Conservation (phyloP, 768 basidiomycete species). For the Podaxis sp. region DNA sequence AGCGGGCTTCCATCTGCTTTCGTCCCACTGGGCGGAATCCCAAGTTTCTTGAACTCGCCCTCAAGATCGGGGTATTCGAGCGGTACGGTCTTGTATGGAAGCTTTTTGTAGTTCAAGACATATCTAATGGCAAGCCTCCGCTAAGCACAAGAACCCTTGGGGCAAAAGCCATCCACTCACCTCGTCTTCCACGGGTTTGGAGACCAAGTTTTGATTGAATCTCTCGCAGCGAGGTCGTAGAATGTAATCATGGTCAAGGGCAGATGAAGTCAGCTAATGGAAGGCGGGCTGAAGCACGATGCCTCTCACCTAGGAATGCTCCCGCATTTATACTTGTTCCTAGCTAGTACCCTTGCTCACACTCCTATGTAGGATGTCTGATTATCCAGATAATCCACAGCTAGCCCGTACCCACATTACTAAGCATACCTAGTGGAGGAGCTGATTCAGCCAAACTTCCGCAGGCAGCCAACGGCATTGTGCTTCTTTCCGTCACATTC, state of each 20-base stretch:
- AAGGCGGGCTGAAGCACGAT: background rate
- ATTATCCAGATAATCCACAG: background rate
- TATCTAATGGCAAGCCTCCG: slow-evolving; percentile 21
- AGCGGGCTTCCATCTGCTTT: slow-evolving; percentile 29
- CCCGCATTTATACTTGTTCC: background rate
- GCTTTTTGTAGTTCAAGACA: slow-evolving; percentile 34
- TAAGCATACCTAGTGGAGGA: background rate
- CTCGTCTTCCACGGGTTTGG: slow-evolving; percentile 32
- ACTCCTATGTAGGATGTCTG: background rate
- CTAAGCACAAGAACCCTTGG: background rate
- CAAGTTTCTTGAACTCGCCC: slow-evolving; percentile 30
- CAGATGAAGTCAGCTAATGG: no score
- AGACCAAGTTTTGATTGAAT: slow-evolving; percentile 27
- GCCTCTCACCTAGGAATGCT: background rate
- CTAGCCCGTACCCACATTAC: background rate
- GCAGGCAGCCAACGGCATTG: background rate
- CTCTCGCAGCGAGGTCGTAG: slow-evolving; percentile 35
- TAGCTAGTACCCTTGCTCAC: background rate
- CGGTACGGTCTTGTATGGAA: slow-evolving; percentile 48
- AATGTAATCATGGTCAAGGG: slow-evolving; percentile 28
- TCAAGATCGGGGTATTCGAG: slow-evolving; percentile 54
- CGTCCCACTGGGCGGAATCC: slow-evolving; percentile 34
- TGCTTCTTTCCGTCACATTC: background rate
- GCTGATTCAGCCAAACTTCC: background rate
- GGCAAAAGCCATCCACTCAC: slow-evolving; percentile 17